Evolutionary conservation across 768 basidiomycete genomes (phyloP), one percentile per base, ranked within the genome.

Genomic region (Termitomyces sp.): DNA sequence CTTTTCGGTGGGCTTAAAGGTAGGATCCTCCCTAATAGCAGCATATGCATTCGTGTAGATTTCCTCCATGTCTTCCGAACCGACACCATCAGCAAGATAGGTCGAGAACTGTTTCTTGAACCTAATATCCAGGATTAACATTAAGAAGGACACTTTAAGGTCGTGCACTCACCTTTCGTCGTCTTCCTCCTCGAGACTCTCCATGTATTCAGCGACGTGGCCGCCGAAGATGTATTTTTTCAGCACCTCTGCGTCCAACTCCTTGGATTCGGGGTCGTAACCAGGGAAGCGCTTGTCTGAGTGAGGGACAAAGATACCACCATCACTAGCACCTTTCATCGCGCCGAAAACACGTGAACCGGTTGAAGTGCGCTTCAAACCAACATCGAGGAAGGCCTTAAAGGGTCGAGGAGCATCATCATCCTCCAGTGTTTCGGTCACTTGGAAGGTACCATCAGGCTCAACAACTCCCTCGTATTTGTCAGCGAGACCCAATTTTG

Each of bases 161-260:
- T 16, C 25, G 11, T 68, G 9, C 7, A 25, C 81, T 58, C 62
- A 86, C 86, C 94, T 84, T 76, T 98, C 96, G 65, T 98, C 97
- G 69, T 99, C 97, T 78, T 99, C 97, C 82, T 99, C 97, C 78
- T 99, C 97, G 51, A 98, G 78, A 54, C 86, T 90, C 77, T 98
- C 92, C 97, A 99, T 99, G 82, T 98, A 99, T 76, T 98, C 97
- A 48, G 97, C 93, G 54, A 99, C 89, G 71, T 99, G 97, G 50
- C 95, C 95, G 70, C 92, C 95, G 64, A 80, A 90, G 71, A 99
- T 98, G 79, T 99, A 99, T 76, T 96, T 96, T 72, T 96, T 94
- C 67, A 98, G 79, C 53, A 88, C 84, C 73, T 98, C 97, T 41
- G 92, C 86, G 59, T 99, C 94, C 58, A 99, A 83, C 71, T 87